A percentile compares a stretch with the other conserved stretches of the same genome.
Conservation (phyloP, 108 stramenopile species). For the Discostella pseudostelligera region DNA sequence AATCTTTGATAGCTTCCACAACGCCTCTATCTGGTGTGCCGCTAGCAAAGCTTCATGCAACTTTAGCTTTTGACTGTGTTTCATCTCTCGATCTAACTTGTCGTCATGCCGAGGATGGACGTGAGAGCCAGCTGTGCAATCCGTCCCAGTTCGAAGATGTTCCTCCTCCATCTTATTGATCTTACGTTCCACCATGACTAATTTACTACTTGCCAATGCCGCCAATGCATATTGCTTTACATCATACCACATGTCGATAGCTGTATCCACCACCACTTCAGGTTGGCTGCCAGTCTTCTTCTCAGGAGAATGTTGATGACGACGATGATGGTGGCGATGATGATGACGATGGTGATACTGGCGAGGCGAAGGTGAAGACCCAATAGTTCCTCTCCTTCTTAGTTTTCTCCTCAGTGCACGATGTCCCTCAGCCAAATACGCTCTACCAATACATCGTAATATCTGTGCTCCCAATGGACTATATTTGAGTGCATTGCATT, state of each 20-base stretch:
- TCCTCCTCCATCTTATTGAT: constrained; percentile 35
- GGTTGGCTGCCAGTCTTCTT: neutral
- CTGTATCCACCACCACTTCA: constrained; percentile 17
- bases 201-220: constrained; percentile 49
- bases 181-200: constrained; percentile 52
- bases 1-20: constrained; percentile 84
- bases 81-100: constrained; percentile 49
- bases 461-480: constrained; percentile 76
- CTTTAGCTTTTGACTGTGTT: constrained; percentile 44
- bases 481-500: constrained; percentile 58
- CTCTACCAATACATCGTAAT: constrained; percentile 76
- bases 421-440: constrained; percentile 67
- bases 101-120: constrained; percentile 12
- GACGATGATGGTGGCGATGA: neutral
- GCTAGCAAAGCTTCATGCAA: constrained; percentile 58
- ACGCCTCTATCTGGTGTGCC: constrained; percentile 71
- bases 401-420: constrained; percentile 27
- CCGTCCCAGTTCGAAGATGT: constrained; percentile 3
- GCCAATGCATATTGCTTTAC: constrained; percentile 55
- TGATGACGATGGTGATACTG: neutral
- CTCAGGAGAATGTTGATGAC: neutral
- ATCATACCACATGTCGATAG: constrained; percentile 52
- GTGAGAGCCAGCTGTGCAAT: neutral
- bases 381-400: neutral
- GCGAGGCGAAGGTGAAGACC: neutral